Percentiles rank a stretch among this genome's conserved stretches.
These are phyloP conservation scores for Kuraishia cidri DNA, from an alignment of 805 yeast species.

Conservation along the genomic window DNA sequence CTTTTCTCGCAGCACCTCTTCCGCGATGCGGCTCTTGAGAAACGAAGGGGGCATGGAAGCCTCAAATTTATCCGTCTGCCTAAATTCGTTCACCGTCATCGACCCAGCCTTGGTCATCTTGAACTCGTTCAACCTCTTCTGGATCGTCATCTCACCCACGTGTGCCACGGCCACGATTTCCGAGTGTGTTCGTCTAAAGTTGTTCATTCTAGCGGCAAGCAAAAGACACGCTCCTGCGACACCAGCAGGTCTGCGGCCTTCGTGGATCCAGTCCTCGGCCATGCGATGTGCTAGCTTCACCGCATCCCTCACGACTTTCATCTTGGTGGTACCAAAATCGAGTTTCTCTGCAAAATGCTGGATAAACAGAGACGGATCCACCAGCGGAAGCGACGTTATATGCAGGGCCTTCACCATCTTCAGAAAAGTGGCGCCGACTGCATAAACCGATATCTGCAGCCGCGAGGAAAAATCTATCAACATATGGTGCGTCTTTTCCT, in stretches of 20 bases:
- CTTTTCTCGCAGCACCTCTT: constrained; percentile 16
- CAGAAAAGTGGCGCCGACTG: constrained; percentile 92
- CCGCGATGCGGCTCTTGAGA: constrained; percentile 47
- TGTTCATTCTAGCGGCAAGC: constrained; percentile 95
- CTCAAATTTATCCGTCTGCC: constrained; percentile 36
- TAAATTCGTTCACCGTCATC: constrained; percentile 65
- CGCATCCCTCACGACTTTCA: constrained; percentile 82
- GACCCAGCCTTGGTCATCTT: constrained; percentile 66
- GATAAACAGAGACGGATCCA: constrained; percentile 90
- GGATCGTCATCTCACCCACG: constrained; percentile 90
- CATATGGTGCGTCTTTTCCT: constrained; percentile 89
- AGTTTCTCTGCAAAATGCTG: constrained; percentile 89
- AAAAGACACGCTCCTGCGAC: constrained; percentile 94
- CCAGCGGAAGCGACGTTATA: constrained; percentile 71
- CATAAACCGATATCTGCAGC: constrained; percentile 83
- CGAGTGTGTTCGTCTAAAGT: constrained; percentile 81
- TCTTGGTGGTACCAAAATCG: constrained; percentile 65
- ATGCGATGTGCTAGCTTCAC: constrained; percentile 78
- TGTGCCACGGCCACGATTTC: constrained; percentile 95
- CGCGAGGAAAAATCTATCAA: constrained; percentile 89
- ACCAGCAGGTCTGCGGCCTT: constrained; percentile 97
- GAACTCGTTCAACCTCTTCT: constrained; percentile 84
- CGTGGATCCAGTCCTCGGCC: constrained; percentile 93
- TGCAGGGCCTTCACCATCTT: constrained; percentile 85
- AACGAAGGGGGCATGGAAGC: constrained; percentile 80